Conservation (phyloP, 2,329 filamentous ascomycete genomes). For the Trichoderma sp. region DNA sequence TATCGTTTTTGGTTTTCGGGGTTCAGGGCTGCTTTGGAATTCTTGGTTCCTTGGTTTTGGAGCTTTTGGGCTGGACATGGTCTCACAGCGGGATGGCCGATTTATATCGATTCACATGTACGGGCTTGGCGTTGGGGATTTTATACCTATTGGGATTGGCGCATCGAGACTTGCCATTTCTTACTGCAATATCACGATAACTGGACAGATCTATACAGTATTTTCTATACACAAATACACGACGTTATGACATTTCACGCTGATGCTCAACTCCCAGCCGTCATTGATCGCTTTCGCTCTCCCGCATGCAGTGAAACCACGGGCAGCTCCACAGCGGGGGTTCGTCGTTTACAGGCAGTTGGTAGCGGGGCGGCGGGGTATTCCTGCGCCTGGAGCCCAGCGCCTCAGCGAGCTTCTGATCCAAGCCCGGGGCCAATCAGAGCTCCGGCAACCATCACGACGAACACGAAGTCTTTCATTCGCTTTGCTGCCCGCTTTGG, state of each 20-base stretch:
- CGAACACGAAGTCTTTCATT: neutral
- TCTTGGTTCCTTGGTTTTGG: neutral
- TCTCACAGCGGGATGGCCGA: neutral
- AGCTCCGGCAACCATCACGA: constrained; percentile 19
- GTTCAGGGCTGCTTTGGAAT: neutral
- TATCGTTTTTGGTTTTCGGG: neutral
- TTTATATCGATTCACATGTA: neutral
- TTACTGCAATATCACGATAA: neutral
- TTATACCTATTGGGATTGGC: neutral
- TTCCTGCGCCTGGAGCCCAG: neutral
- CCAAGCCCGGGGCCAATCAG: neutral
- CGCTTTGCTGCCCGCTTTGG: neutral
- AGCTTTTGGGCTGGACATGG: neutral
- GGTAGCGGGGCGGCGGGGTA: constrained; percentile 27
- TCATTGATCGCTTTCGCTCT: neutral
- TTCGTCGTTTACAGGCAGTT: neutral
- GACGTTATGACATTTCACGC: neutral
- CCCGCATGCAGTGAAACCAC: neutral
- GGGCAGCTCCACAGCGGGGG: constrained; percentile 26
- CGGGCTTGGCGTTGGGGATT: neutral
- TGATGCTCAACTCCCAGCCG: neutral
- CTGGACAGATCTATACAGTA: neutral
- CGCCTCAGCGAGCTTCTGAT: neutral
- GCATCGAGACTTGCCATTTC: neutral
- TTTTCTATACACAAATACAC: neutral